phyloP scores from a whole-genome alignment of 805 yeast genomes.

The Cyberlindnera galapagoensis region DNA sequence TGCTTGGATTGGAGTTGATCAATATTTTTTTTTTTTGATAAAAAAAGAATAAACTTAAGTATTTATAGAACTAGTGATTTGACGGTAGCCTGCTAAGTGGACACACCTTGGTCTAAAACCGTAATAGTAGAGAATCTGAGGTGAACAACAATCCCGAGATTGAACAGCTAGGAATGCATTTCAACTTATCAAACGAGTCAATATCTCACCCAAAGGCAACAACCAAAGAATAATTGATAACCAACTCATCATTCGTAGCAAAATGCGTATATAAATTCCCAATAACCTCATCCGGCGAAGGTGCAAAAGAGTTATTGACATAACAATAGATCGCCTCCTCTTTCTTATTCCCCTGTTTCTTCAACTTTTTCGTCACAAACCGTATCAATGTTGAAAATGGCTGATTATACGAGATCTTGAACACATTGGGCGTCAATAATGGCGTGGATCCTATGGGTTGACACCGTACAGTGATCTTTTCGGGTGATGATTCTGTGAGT shows the following conservation, averaged over 20 bases:
- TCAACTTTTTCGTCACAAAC: constrained; percentile 38
- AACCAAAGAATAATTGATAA: constrained; percentile 38
- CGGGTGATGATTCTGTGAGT: constrained; percentile 6
- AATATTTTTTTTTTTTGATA: too few species aligned
- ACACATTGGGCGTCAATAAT: constrained; percentile 41
- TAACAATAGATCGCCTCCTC: constrained; percentile 31
- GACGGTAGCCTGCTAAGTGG: too few species aligned
- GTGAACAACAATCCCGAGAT: not conserved
- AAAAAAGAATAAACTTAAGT: too few species aligned
- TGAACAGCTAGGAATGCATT: not conserved
- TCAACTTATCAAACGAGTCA: not conserved
- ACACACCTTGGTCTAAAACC: too few species aligned
- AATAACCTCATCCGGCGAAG: constrained; percentile 37
- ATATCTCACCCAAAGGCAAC: constrained; percentile 37
- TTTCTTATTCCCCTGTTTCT: constrained; percentile 11
- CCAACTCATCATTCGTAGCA: constrained; percentile 32
- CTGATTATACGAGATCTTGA: constrained; percentile 41
- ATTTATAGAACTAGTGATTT: too few species aligned
- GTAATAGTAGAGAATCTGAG: too few species aligned
- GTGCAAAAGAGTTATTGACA: constrained; percentile 39
- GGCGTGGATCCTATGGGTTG: constrained; percentile 56
- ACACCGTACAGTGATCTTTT: constrained; percentile 41
- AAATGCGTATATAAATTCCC: constrained; percentile 32
- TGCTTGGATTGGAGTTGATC: too few species aligned
- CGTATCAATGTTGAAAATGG: constrained; percentile 39